A percentile compares a stretch with the other conserved stretches of the same genome.
Conservation (phyloP, 2,329 filamentous ascomycete species). For the Hypoxylon sp. region DNA sequence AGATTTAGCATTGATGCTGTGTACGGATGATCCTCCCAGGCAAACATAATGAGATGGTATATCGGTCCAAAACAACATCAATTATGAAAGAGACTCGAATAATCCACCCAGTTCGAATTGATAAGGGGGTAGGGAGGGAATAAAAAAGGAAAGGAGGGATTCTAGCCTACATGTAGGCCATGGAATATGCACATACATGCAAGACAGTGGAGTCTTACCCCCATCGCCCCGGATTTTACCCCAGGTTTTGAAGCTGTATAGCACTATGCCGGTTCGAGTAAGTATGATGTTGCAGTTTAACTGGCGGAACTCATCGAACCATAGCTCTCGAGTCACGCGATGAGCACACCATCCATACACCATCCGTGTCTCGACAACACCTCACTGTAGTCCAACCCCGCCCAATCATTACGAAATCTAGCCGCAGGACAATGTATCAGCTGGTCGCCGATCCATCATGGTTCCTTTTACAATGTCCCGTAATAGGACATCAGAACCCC, state of each 20-base stretch:
- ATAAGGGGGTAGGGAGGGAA: slow-evolving; percentile 1
- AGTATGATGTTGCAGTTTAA: slow-evolving; percentile 45
- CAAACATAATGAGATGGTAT: not conserved
- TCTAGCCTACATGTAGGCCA: slow-evolving; percentile 7
- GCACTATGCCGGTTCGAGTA: slow-evolving; percentile 41
- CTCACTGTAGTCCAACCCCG: slow-evolving; percentile 42
- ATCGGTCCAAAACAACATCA: not conserved
- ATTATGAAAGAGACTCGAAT: not conserved
- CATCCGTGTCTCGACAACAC: slow-evolving; percentile 42
- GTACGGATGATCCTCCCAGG: not conserved
- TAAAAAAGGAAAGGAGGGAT: slow-evolving; percentile 1
- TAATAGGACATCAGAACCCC: slow-evolving; percentile 31
- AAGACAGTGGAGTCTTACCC: slow-evolving; percentile 33
- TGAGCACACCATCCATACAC: slow-evolving; percentile 46
- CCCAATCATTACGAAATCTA: slow-evolving; percentile 42
- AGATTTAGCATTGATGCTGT: not conserved
- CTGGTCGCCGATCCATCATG: slow-evolving; percentile 47
- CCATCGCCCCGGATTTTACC: slow-evolving; percentile 44
- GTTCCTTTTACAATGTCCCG: slow-evolving; percentile 29
- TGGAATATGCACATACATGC: slow-evolving; percentile 18
- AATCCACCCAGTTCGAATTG: not conserved
- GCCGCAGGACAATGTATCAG: slow-evolving; percentile 44
- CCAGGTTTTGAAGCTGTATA: slow-evolving; percentile 40
- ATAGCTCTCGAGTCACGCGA: slow-evolving; percentile 49
- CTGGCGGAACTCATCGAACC: slow-evolving; percentile 47